phyloP scores from a whole-genome alignment of 2,329 filamentous ascomycete species.

The Cercospora sp. region DNA sequence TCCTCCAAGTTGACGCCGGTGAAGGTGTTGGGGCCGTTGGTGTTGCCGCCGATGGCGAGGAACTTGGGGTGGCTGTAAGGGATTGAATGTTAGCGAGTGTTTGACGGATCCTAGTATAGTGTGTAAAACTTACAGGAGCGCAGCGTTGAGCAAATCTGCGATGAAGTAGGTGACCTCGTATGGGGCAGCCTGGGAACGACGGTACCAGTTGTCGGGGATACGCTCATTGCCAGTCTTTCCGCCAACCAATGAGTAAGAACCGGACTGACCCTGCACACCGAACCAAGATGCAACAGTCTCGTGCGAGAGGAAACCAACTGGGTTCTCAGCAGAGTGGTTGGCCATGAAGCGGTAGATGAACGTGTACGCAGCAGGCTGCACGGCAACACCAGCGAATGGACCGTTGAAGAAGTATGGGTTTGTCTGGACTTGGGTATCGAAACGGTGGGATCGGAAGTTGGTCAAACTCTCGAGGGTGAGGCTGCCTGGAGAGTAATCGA shows the following conservation, averaged over 20 bases:
- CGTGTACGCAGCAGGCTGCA: slow-evolving; percentile 33
- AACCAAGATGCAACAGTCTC: slow-evolving; percentile 31
- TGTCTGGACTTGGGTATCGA: slow-evolving; percentile 23
- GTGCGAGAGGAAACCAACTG: slow-evolving; percentile 27
- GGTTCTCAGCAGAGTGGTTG: slow-evolving; percentile 32
- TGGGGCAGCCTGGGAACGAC: slow-evolving; percentile 31
- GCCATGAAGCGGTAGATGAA: slow-evolving; percentile 41
- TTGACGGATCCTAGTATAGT: background rate
- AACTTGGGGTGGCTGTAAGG: slow-evolving; percentile 37
- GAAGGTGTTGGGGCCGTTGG: slow-evolving; percentile 30
- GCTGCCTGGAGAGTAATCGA: slow-evolving; percentile 30
- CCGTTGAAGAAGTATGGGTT: slow-evolving; percentile 38
- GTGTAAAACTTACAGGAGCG: background rate
- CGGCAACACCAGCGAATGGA: slow-evolving; percentile 35
- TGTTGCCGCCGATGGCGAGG: slow-evolving; percentile 38
- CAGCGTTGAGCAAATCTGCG: slow-evolving; percentile 27
- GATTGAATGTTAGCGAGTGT: background rate
- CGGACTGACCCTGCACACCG: slow-evolving; percentile 28
- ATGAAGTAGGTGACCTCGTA: slow-evolving; percentile 40
- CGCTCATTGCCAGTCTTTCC: slow-evolving; percentile 29
- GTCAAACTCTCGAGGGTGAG: slow-evolving; percentile 22
- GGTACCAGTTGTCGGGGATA: slow-evolving; percentile 38
- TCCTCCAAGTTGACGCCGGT: slow-evolving; percentile 30
- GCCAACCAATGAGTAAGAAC: slow-evolving; percentile 21
- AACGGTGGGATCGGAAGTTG: slow-evolving; percentile 26